Evolutionary conservation across 768 basidiomycete genomes (phyloP), one percentile per base, ranked within the genome.

Genomic region (Hypholoma fasciculare): DNA sequence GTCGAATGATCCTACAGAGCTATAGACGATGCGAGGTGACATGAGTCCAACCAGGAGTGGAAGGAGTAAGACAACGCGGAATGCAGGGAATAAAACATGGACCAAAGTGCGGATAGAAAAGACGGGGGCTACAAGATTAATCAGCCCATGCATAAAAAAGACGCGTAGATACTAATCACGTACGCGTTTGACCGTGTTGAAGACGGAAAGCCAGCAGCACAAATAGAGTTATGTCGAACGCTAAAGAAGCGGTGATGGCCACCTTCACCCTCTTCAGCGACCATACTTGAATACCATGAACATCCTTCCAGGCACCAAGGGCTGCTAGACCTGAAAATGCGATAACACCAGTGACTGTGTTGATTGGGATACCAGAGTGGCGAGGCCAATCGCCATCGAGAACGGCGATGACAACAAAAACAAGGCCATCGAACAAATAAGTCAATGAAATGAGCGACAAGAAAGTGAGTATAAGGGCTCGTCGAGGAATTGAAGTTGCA

Each of bases 241-340:
- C 74, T 47, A 90, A 70, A 11, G 88, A 80, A 44, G 79, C 60
- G 17, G 81, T 69, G 36, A 90, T 72, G 44, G 84, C 79, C 7
- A 75, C 46, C 68, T 79, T 89, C 64, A 91, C 70, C 48, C 84
- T 80, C 60, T 69, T 83, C 63, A 83, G 67, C 36, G 77, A 79
- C 90, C 89, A 92, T 16, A 90, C 83, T 39, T 84, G 77, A 37
- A 86, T 79, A 37, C 88, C 88, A 30, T 83, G 80, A 54, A 89
- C 75, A 61, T 91, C 90, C 72, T 93, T 92, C 84, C 86, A 92
- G 12, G 89, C 80, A 8, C 92, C 92, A 44, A 92, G 74, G 9
- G 85, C 84, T 13, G 90, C 88, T 49, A 94, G 75, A 38, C 88
- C 87, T 37, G 85, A 75, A 63, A 90, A 91, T 4, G 87, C 88